Conservation (phyloP, 768 basidiomycete genomes). For the Chlorophyllum brunneum region DNA sequence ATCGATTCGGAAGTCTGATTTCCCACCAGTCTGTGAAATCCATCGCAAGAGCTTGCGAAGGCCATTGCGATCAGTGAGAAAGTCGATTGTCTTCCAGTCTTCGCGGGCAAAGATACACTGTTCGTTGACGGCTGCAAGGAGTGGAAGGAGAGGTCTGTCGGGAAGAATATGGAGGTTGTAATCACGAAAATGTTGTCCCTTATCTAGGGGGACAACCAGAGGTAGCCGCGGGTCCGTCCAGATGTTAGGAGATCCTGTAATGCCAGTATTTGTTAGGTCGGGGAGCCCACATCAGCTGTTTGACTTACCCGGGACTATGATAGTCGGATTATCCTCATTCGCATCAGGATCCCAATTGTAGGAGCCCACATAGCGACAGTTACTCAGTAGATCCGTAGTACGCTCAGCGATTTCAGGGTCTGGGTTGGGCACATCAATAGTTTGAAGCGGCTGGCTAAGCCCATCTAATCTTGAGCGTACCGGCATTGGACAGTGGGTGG, state of each 20-base stretch:
- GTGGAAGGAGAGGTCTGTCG: slow-evolving; percentile 39
- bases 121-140: slow-evolving; percentile 55
- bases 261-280: too few species aligned
- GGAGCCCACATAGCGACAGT: slow-evolving; percentile 40
- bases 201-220: slow-evolving; percentile 50
- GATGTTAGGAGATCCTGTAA: slow-evolving; percentile 55
- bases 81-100: slow-evolving; percentile 40
- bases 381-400: slow-evolving; percentile 23
- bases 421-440: not conserved
- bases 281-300: too few species aligned
- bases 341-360: slow-evolving; percentile 45
- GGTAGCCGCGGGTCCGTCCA: slow-evolving; percentile 51
- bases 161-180: slow-evolving; percentile 49
- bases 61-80: slow-evolving; percentile 62
- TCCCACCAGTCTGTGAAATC: slow-evolving; percentile 30
- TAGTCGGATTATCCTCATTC: slow-evolving; percentile 37
- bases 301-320: slow-evolving; percentile 48
- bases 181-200: slow-evolving; percentile 46
- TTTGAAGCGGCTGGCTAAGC: not conserved
- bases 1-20: slow-evolving; percentile 69
- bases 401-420: not conserved
- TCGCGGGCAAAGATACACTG: slow-evolving; percentile 26
- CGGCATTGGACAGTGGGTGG: too few species aligned
- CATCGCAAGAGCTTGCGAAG: slow-evolving; percentile 61
- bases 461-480: not conserved